phyloP scores from a whole-genome alignment of 2,329 filamentous ascomycete genomes.

The Chlorencoelia australis region DNA sequence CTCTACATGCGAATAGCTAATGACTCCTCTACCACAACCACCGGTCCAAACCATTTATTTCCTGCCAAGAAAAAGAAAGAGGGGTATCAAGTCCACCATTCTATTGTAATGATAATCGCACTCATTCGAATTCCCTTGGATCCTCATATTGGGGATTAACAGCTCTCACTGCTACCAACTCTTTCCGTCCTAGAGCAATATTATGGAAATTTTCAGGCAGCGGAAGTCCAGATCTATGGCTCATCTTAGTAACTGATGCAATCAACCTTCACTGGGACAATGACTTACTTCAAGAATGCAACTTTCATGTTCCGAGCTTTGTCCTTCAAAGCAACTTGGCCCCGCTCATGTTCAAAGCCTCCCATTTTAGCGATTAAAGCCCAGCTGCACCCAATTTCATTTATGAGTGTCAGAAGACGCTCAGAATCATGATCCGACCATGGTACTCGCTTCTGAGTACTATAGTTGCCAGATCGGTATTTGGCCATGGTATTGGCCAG shows the following conservation, averaged over 20 bases:
- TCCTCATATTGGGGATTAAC: slow-evolving; percentile 17
- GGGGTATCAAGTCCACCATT: no score
- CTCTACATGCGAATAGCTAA: no score
- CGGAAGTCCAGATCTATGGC: slow-evolving; percentile 9
- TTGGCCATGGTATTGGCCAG: background rate
- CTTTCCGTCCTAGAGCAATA: slow-evolving; percentile 33
- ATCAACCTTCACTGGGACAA: background rate
- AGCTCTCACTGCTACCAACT: slow-evolving; percentile 25
- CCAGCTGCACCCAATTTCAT: slow-evolving; percentile 35
- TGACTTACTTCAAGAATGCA: slow-evolving; percentile 32
- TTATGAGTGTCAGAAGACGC: slow-evolving; percentile 40
- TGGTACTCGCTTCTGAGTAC: slow-evolving; percentile 12
- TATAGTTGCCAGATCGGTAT: background rate
- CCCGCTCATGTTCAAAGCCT: slow-evolving; percentile 23
- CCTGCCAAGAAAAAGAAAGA: no score
- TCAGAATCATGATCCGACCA: slow-evolving; percentile 33
- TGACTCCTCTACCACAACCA: no score
- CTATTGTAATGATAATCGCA: no score
- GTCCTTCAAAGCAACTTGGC: slow-evolving; percentile 44
- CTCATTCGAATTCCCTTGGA: no score
- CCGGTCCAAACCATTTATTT: no score
- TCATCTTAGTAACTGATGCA: slow-evolving; percentile 5
- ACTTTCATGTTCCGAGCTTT: slow-evolving; percentile 44
- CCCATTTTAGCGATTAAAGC: slow-evolving; percentile 33
- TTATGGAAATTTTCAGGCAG: slow-evolving; percentile 35